Base-by-base conservation (phyloP, 495 filamentous ascomycete genomes). In the Margaritispora aquatica region DNA sequence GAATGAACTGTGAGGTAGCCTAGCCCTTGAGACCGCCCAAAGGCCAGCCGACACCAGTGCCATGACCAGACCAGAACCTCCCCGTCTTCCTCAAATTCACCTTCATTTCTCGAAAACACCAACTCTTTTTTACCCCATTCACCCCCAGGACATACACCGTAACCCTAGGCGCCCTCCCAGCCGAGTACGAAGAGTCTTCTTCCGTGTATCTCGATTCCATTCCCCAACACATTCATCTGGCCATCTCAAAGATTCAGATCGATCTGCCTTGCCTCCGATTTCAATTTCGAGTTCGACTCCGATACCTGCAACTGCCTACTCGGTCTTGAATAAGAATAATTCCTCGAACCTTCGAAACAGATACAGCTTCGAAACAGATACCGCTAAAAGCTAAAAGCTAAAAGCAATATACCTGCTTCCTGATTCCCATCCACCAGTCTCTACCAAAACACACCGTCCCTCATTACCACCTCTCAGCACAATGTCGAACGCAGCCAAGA, bases 401-500 rank as follows among this genome's bases (percentile, higher is more conserved):
- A n/a, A n/a, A n/a, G n/a, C 19, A 24, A 2, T 26, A 20, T n/a
- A 31, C 21, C 23, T 5, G 9, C 8, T 27, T 34, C 27, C 5
- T 55, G 31, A 38, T 44, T 44, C 21, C 23, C 20, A 11, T 11
- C 26, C 24, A 50, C 44, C 41, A 49, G 24, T 34, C 44, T 50
- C 27, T 48, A 38, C 26, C 46, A 24, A 41, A 31, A 21, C 26
- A 13, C 24, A 15, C 50, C 11, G 38, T 17, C 44, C 24, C 41
- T 31, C 23, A 5, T 15, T 11, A 34, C 34, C 10, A 50, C 26
- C 22, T 11, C 21, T n/a, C 55, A 36, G 23, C 26, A 55, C 50
- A 23, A 62, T 27, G 41, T 24, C 50, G 3, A 17, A 26, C 0
- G 1, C 56, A 19, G 31, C 58, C n/a, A 88, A 91, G 70, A 84